Conservation (phyloP, 352 stramenopile species). For the Globisporangium splendens region DNA sequence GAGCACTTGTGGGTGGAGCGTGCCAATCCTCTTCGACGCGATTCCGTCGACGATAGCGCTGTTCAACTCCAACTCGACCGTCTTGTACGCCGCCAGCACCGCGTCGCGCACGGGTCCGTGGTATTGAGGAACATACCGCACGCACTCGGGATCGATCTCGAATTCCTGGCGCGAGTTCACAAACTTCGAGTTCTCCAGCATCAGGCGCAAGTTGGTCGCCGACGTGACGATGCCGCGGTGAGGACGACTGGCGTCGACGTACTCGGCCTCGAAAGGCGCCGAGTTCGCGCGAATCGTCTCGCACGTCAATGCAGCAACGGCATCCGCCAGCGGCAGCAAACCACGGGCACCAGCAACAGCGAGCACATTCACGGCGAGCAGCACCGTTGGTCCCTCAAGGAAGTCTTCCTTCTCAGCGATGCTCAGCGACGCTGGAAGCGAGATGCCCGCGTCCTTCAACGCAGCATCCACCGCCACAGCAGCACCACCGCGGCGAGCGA, state of each 20-base stretch:
- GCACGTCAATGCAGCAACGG: slow-evolving; percentile 79
- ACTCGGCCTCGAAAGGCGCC: slow-evolving; percentile 79
- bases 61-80: slow-evolving; percentile 76
- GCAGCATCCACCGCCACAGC: slow-evolving; percentile 16
- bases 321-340: slow-evolving; percentile 63
- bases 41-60: slow-evolving; percentile 23
- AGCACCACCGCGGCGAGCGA: slow-evolving; percentile 14
- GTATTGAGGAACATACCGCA: slow-evolving; percentile 79
- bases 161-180: slow-evolving; percentile 53
- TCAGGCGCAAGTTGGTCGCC: slow-evolving; percentile 78
- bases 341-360: slow-evolving; percentile 61
- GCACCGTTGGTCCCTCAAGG: slow-evolving; percentile 24
- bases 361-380: slow-evolving; percentile 55
- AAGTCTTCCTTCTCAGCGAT: slow-evolving; percentile 37
- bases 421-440: slow-evolving; percentile 37
- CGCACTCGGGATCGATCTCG: slow-evolving; percentile 27
- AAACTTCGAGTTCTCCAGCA: slow-evolving; percentile 88
- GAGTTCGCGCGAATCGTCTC: slow-evolving; percentile 65
- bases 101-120: slow-evolving; percentile 75
- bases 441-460: slow-evolving; percentile 24
- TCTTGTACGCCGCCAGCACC: slow-evolving; percentile 61
- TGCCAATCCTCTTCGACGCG: slow-evolving; percentile 13
- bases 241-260: slow-evolving; percentile 73
- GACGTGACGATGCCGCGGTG: slow-evolving; percentile 87
- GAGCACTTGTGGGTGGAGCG: slow-evolving; percentile 61